Percentiles rank a stretch among this genome's conserved stretches.
These are phyloP conservation scores for Pseudogymnoascus sp. DNA, from an alignment of 2,329 filamentous ascomycete genomes.

Conservation along the genomic window DNA sequence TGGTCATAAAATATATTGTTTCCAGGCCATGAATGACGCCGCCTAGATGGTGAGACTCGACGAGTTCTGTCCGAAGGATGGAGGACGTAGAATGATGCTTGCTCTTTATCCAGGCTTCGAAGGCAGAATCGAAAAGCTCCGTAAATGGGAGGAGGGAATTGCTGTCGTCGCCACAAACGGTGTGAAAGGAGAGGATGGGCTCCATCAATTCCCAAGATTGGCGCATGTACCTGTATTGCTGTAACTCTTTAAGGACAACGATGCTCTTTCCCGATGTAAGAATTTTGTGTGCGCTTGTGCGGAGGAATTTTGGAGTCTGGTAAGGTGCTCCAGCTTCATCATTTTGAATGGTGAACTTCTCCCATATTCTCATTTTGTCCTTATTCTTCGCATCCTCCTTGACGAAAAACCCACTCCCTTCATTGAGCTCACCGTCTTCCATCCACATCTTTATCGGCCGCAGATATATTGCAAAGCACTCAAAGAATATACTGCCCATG, in stretches of 20 bases:
- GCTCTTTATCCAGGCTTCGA: slow-evolving; percentile 68
- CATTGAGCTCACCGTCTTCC: slow-evolving; percentile 63
- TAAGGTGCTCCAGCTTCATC: slow-evolving; percentile 47
- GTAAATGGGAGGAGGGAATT: slow-evolving; percentile 57
- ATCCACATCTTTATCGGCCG: slow-evolving; percentile 78
- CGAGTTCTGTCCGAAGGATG: slow-evolving; percentile 57
- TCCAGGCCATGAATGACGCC: slow-evolving; percentile 58
- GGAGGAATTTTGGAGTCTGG: slow-evolving; percentile 67
- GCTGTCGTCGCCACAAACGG: slow-evolving; percentile 41
- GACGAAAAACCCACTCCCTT: slow-evolving; percentile 66
- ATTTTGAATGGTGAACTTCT: slow-evolving; percentile 52
- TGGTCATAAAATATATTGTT: slow-evolving; percentile 65
- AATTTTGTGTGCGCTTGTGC: slow-evolving; percentile 59
- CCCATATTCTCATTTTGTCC: slow-evolving; percentile 36
- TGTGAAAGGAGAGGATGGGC: slow-evolving; percentile 46
- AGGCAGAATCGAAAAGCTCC: slow-evolving; percentile 62
- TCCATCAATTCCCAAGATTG: slow-evolving; percentile 30
- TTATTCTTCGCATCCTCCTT: slow-evolving; percentile 48
- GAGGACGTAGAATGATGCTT: slow-evolving; percentile 64
- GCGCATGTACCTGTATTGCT: slow-evolving; percentile 37
- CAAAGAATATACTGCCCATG: slow-evolving; percentile 63
- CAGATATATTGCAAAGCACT: slow-evolving; percentile 75
- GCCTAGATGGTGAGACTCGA: slow-evolving; percentile 59
- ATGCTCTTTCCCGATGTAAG: slow-evolving; percentile 86
- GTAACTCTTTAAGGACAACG: slow-evolving; percentile 69